Conservation (phyloP, 441 rosid species). For the Pelargonium exstipulatum region DNA sequence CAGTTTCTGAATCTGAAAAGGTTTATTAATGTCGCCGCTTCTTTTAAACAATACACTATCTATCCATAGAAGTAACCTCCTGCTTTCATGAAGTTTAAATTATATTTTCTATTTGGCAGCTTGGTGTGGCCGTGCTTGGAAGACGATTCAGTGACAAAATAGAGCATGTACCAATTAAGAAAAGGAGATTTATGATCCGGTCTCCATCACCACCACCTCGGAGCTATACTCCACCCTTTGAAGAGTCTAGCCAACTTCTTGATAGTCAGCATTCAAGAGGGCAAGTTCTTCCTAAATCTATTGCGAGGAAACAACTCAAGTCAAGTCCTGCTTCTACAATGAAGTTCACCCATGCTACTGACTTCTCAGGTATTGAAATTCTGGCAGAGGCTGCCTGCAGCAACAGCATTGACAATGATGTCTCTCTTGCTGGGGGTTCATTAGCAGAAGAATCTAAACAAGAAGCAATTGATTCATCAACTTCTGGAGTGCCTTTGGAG, state of each 20-base stretch:
- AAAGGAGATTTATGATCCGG: constrained; percentile 33
- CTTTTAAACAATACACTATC: background rate
- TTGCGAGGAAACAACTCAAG: constrained; percentile 9
- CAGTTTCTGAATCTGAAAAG: constrained; percentile 46
- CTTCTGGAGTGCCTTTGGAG: constrained; percentile 17
- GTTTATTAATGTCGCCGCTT: constrained; percentile 23
- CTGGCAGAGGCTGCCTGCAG: constrained; percentile 52
- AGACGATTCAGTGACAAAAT: constrained; percentile 39
- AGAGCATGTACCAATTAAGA: constrained; percentile 49
- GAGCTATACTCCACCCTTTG: constrained; percentile 18
- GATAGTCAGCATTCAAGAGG: constrained; percentile 18
- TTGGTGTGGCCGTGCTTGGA: constrained; percentile 44
- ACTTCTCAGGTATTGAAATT: constrained; percentile 52
- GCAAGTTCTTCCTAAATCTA: constrained; percentile 14
- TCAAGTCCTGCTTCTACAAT: constrained; percentile 18
- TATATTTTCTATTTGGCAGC: constrained; percentile 28
- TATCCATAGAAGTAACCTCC: background rate
- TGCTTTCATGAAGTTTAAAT: constrained; percentile 3
- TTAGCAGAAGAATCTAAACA: constrained; percentile 18
- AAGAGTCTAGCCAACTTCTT: constrained; percentile 22
- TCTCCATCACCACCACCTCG: constrained; percentile 30
- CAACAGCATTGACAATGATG: constrained; percentile 24
- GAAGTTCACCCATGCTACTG: constrained; percentile 15
- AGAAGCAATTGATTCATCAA: constrained; percentile 21
- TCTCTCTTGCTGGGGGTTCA: constrained; percentile 17